Percentiles rank a stretch among this genome's conserved stretches.
Evolutionary conservation across 371 early-diverging fungal genomes (phyloP).

Genomic region (Amoeboaphelidium protococcarum): DNA sequence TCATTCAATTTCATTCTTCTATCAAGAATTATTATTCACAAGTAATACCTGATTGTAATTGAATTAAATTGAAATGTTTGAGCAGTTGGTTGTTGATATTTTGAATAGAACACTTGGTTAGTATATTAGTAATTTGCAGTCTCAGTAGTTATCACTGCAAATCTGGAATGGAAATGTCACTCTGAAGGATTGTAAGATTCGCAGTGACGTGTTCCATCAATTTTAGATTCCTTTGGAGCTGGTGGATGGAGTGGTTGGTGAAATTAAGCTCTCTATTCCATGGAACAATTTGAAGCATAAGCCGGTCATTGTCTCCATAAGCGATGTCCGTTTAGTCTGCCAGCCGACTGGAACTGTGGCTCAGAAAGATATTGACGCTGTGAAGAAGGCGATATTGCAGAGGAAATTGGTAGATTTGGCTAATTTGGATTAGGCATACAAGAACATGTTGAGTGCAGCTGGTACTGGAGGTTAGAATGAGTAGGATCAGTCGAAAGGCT

Average conservation of each 20-base stretch:
- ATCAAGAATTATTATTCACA: no score
- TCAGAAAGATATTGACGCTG: constrained; percentile 44
- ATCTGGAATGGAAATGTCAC: constrained; percentile 59
- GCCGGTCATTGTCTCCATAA: constrained; percentile 62
- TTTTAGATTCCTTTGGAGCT: constrained; percentile 82
- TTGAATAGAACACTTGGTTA: neutral
- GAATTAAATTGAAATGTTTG: no score
- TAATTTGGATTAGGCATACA: constrained; percentile 56
- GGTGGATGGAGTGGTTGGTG: constrained; percentile 63
- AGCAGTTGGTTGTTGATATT: neutral
- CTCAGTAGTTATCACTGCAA: neutral
- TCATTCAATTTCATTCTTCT: no score
- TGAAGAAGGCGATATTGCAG: constrained; percentile 48
- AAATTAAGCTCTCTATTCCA: constrained; percentile 68
- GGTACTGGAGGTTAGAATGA: neutral
- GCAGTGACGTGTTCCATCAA: constrained; percentile 71
- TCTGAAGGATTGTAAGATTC: constrained; percentile 59
- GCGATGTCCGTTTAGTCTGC: constrained; percentile 65
- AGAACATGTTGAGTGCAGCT: constrained; percentile 32
- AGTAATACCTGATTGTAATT: no score
- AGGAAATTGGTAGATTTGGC: constrained; percentile 40
- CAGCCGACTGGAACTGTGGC: constrained; percentile 52
- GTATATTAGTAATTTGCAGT: neutral
- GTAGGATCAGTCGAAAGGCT: no score
- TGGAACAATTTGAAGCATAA: constrained; percentile 86